These are phyloP conservation scores for Sphagnum fallax DNA, from an alignment of 228 moss, liverwort and hornwort species.

Conservation along the genomic window DNA sequence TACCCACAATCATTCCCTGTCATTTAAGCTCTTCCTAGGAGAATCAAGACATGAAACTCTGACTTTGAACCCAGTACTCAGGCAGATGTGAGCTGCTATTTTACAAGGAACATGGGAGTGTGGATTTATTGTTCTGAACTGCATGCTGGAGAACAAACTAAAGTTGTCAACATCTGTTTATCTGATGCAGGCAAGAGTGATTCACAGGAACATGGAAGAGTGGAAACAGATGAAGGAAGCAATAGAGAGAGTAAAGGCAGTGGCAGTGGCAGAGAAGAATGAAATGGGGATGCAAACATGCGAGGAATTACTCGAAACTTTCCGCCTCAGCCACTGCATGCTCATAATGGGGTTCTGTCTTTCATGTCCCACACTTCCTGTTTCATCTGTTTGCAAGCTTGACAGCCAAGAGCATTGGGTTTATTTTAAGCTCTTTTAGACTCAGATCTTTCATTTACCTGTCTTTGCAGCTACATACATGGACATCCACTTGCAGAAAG, in stretches of 20 bases:
- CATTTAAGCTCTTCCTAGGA: too few species aligned
- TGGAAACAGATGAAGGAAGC: conserved; percentile 60
- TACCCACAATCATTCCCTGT: not conserved
- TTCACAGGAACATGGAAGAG: conserved; percentile 68
- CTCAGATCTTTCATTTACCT: not conserved
- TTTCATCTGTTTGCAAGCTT: too few species aligned
- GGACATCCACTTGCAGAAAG: conserved; percentile 64
- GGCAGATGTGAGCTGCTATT: too few species aligned
- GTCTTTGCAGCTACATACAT: conserved; percentile 48
- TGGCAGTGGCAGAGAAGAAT: conserved; percentile 47
- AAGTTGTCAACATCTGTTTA: too few species aligned
- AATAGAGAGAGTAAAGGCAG: conserved; percentile 37
- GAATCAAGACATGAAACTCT: too few species aligned
- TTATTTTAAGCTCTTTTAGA: too few species aligned
- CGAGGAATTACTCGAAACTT: conserved; percentile 79
- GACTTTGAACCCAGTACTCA: too few species aligned
- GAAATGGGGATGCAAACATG: conserved; percentile 56
- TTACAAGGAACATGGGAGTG: too few species aligned
- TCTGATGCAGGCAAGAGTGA: conserved; percentile 56
- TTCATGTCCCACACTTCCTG: not conserved
- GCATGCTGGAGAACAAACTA: too few species aligned
- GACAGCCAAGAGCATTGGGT: too few species aligned
- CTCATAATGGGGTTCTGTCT: conserved; percentile 76
- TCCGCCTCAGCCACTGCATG: conserved; percentile 82
- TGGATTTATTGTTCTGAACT: too few species aligned